A percentile compares a stretch with the other conserved stretches of the same genome.
Conservation (phyloP, 1,139 yeast species). For the Saccharomycopsis hybrid region DNA sequence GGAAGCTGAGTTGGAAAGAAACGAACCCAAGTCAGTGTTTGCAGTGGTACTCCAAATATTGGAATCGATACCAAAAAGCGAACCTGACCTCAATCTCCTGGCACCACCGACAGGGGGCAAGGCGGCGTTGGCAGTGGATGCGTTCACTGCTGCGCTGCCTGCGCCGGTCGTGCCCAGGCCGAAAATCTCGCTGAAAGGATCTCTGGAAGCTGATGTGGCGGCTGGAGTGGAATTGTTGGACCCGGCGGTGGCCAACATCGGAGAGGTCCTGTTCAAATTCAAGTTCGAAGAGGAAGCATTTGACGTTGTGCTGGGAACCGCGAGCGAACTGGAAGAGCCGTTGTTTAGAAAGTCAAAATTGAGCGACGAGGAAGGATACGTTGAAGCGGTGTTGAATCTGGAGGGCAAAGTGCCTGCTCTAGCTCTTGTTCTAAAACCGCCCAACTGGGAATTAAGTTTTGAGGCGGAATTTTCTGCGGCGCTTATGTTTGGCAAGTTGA, state of each 20-base stretch:
- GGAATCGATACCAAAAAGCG: slow-evolving; percentile 27
- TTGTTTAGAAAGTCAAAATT: slow-evolving; percentile 23
- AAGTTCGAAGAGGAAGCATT: slow-evolving; percentile 18
- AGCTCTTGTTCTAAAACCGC: slow-evolving; percentile 37
- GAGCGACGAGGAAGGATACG: slow-evolving; percentile 20
- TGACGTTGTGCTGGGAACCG: slow-evolving; percentile 19
- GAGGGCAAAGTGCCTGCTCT: slow-evolving; percentile 56
- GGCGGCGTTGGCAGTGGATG: neutral
- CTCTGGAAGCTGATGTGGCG: slow-evolving; percentile 2
- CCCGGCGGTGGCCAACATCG: slow-evolving; percentile 22
- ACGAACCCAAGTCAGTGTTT: slow-evolving; percentile 3
- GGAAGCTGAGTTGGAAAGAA: neutral
- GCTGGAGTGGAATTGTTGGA: slow-evolving; percentile 22
- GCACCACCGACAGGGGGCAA: slow-evolving; percentile 13
- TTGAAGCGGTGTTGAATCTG: slow-evolving; percentile 28
- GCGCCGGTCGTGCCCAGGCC: slow-evolving; percentile 15
- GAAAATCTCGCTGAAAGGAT: slow-evolving; percentile 19
- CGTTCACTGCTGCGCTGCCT: neutral
- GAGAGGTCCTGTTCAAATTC: slow-evolving; percentile 21
- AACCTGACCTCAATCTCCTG: slow-evolving; percentile 28
- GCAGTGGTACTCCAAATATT: slow-evolving; percentile 26
- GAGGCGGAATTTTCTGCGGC: slow-evolving; percentile 1
- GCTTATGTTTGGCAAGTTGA: neutral
- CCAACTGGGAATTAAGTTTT: slow-evolving; percentile 24
- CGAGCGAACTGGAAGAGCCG: slow-evolving; percentile 10